Percentiles rank a stretch among this genome's conserved stretches.
Conservation (phyloP, 2,329 filamentous ascomycete genomes). For the Arthroderma sp. region DNA sequence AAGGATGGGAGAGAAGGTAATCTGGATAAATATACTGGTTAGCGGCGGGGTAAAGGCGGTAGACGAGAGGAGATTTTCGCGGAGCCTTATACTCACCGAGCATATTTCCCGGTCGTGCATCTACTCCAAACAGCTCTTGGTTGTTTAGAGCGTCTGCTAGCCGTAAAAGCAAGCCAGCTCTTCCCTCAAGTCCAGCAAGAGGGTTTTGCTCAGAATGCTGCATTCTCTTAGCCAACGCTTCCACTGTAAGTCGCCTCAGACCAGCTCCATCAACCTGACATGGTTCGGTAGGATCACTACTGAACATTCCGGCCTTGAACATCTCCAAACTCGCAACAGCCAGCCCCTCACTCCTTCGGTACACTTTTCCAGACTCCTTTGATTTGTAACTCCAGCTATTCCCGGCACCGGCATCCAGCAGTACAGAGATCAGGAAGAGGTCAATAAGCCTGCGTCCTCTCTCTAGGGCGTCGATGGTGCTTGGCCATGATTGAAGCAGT, state of each 20-base stretch:
- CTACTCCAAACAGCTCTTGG: slow-evolving; percentile 68
- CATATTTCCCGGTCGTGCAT: slow-evolving; percentile 85
- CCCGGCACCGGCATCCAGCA: slow-evolving; percentile 65
- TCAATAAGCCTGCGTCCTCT: slow-evolving; percentile 46
- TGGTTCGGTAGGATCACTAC: slow-evolving; percentile 65
- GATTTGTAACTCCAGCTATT: slow-evolving; percentile 88
- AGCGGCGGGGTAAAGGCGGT: too few relatives aligned
- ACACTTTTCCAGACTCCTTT: slow-evolving; percentile 70
- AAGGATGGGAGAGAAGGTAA: slow-evolving; percentile 81
- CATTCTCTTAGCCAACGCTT: slow-evolving; percentile 65
- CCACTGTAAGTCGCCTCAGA: slow-evolving; percentile 59
- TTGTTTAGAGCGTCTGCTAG: slow-evolving; percentile 68
- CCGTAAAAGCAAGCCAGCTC: slow-evolving; percentile 64
- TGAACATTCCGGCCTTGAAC: slow-evolving; percentile 88
- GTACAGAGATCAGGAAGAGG: slow-evolving; percentile 49
- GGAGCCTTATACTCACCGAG: slow-evolving; percentile 51
- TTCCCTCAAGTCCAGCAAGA: slow-evolving; percentile 73
- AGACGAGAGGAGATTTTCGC: too few relatives aligned
- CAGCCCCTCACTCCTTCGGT: slow-evolving; percentile 75
- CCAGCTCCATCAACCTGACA: slow-evolving; percentile 82
- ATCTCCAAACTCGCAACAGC: slow-evolving; percentile 71
- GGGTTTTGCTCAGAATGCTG: slow-evolving; percentile 73
- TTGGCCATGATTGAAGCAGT: slow-evolving; percentile 38
- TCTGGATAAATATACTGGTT: slow-evolving; percentile 48
- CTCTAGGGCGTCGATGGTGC: slow-evolving; percentile 35